Evolutionary conservation across 1,284 basidiomycete species (phyloP).

Genomic region (Melampsora occidentalis): DNA sequence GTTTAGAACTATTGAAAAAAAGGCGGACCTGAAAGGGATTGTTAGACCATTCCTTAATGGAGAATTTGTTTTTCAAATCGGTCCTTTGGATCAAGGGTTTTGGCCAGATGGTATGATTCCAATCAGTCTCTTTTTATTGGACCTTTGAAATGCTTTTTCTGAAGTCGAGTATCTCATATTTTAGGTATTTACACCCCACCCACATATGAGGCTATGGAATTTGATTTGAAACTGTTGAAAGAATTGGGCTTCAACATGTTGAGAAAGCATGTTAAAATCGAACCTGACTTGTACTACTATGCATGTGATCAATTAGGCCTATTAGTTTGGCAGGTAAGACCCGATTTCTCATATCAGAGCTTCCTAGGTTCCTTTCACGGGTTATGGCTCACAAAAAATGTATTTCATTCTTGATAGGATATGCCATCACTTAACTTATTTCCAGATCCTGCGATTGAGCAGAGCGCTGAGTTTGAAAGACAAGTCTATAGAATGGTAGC

Average conservation of each 20-base stretch:
- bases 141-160: background rate
- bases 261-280: constrained; percentile 45
- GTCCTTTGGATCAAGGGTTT: constrained; percentile 44
- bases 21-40: constrained; percentile 28
- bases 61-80: constrained; percentile 43
- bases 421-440: constrained; percentile 20
- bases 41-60: constrained; percentile 44
- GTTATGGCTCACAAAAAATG: too few relatives aligned
- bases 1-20: constrained; percentile 43
- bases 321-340: constrained; percentile 41
- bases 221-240: constrained; percentile 39
- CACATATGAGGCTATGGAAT: constrained; percentile 40
- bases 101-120: constrained; percentile 43
- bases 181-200: constrained; percentile 42
- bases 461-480: constrained; percentile 30
- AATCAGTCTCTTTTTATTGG: background rate
- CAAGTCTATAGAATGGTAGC: constrained; percentile 25
- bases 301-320: constrained; percentile 41
- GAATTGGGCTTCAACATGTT: constrained; percentile 43
- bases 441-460: constrained; percentile 14
- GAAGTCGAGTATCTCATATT: background rate
- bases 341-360: too few relatives aligned
- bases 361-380: too few relatives aligned
- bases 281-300: constrained; percentile 42
- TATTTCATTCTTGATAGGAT: constrained; percentile 16